Conservation (phyloP, 768 basidiomycete genomes). For the Russula ochroleuca region DNA sequence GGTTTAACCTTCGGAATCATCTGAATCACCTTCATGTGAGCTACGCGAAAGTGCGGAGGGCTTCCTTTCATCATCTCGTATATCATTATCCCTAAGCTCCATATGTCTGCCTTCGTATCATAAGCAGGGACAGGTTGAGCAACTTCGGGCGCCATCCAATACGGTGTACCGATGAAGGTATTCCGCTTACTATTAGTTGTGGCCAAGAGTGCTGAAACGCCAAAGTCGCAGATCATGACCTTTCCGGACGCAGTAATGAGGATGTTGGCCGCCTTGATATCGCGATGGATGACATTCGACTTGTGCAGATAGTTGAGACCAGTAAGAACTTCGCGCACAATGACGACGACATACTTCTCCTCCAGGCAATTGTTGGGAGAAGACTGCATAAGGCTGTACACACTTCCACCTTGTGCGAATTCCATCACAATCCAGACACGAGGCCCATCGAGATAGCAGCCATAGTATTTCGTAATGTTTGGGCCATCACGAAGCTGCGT, state of each 20-base stretch:
- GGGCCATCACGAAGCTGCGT: slow-evolving; percentile 85
- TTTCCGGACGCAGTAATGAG: slow-evolving; percentile 85
- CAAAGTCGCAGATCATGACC: slow-evolving; percentile 97
- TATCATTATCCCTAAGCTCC: slow-evolving; percentile 94
- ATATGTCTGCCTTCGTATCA: slow-evolving; percentile 97
- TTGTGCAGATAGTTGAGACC: slow-evolving; percentile 89
- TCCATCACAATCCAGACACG: slow-evolving; percentile 99
- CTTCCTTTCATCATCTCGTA: slow-evolving; percentile 97
- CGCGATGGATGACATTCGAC: slow-evolving; percentile 91
- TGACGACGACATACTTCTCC: slow-evolving; percentile 84
- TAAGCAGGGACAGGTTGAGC: slow-evolving; percentile 85
- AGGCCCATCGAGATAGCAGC: slow-evolving; percentile 92
- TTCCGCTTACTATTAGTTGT: slow-evolving; percentile 87
- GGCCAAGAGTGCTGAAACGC: slow-evolving; percentile 88
- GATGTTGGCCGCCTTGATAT: slow-evolving; percentile 97
- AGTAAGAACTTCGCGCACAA: slow-evolving; percentile 82
- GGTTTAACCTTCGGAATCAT: slow-evolving; percentile 84
- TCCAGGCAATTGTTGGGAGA: slow-evolving; percentile 70
- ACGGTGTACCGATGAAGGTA: slow-evolving; percentile 94
- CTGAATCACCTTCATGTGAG: slow-evolving; percentile 79
- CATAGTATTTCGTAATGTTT: slow-evolving; percentile 92
- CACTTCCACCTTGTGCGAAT: slow-evolving; percentile 91
- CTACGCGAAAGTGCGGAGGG: slow-evolving; percentile 85
- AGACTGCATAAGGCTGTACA: slow-evolving; percentile 89
- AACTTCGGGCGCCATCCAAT: slow-evolving; percentile 99